These are phyloP conservation scores for Ilex aquifolium DNA, from an alignment of 257 asterid species.

Conservation along the genomic window DNA sequence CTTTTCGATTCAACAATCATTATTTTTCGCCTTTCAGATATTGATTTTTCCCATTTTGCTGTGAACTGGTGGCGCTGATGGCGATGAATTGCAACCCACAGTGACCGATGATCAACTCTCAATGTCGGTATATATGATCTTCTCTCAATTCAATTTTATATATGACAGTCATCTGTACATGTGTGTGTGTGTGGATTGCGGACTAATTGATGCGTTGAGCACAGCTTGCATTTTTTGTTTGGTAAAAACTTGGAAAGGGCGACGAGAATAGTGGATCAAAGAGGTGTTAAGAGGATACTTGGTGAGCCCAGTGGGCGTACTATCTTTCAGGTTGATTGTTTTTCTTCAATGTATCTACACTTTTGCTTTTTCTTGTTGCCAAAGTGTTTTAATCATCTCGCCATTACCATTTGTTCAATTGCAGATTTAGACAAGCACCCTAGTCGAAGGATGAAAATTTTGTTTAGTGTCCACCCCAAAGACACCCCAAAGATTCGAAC, in stretches of 20 bases:
- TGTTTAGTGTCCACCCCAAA: no score
- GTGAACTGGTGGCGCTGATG: not conserved
- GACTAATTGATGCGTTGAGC: not conserved
- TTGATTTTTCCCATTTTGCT: not conserved
- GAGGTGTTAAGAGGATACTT: slow-evolving; percentile 71
- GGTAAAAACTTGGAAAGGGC: slow-evolving; percentile 90
- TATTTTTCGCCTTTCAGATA: not conserved
- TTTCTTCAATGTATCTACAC: not conserved
- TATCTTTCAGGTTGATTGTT: slow-evolving; percentile 53
- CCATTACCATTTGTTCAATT: no score
- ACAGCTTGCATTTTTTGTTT: slow-evolving; percentile 72
- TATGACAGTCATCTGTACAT: no score
- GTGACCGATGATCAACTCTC: slow-evolving; percentile 86
- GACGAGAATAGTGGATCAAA: slow-evolving; percentile 67
- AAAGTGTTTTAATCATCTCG: no score
- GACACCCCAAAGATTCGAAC: no score
- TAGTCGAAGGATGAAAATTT: no score
- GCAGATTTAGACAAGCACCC: no score
- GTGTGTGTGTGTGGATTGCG: not conserved
- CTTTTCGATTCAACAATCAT: not conserved
- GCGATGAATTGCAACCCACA: slow-evolving; percentile 26
- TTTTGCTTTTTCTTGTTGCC: no score
- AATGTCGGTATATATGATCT: slow-evolving; percentile 32
- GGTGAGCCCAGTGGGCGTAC: slow-evolving; percentile 72
- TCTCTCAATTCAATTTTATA: not conserved